These are phyloP conservation scores for Aspergillus felis DNA, from an alignment of 2,329 filamentous ascomycete species.

Conservation along the genomic window DNA sequence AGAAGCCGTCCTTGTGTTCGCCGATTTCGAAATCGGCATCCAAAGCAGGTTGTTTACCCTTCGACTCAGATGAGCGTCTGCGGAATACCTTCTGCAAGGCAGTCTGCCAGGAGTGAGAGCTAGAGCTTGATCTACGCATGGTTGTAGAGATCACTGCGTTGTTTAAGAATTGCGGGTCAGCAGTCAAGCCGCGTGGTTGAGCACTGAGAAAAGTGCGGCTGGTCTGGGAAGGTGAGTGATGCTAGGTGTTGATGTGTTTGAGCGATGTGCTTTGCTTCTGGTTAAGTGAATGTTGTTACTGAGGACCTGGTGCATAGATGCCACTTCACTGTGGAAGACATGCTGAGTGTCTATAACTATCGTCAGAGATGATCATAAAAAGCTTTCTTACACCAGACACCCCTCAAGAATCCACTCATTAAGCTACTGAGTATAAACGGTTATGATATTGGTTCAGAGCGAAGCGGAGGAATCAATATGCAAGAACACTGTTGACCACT, in stretches of 20 bases:
- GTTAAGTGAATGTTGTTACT: background rate
- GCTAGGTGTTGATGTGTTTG: background rate
- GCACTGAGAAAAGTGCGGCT: background rate
- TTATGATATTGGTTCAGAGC: background rate
- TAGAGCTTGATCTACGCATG: conserved; percentile 13
- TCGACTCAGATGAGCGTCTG: conserved; percentile 6
- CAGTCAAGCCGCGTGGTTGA: background rate
- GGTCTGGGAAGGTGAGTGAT: background rate
- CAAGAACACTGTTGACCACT: background rate
- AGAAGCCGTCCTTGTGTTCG: conserved; percentile 19
- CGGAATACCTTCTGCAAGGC: conserved; percentile 15
- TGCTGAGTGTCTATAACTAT: background rate
- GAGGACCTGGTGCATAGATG: background rate
- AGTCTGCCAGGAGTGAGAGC: conserved; percentile 14
- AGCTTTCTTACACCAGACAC: background rate
- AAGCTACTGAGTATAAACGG: background rate
- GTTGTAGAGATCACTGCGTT: background rate
- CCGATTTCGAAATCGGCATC: conserved; percentile 6
- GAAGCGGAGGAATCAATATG: background rate
- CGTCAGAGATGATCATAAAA: background rate
- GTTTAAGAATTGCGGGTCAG: background rate
- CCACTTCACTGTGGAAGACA: background rate
- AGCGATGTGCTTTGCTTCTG: background rate
- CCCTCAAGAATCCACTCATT: background rate
- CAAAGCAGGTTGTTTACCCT: conserved; percentile 1